A percentile compares a stretch with the other conserved stretches of the same genome.
Evolutionary conservation across 2,329 filamentous ascomycete genomes (phyloP).

Genomic region (Claviceps maximensis): DNA sequence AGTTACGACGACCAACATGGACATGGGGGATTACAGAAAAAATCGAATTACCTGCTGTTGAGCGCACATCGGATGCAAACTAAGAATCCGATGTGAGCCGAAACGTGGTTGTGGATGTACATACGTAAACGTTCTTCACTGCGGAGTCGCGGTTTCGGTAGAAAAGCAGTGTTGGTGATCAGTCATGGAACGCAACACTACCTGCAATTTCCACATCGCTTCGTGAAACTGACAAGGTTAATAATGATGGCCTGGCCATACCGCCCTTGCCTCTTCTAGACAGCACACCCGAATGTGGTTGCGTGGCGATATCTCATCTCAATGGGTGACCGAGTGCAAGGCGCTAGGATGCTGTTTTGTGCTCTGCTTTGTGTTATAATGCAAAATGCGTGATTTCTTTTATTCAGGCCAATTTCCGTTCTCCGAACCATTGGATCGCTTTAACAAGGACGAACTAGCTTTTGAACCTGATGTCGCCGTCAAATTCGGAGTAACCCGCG

Average conservation of each 20-base stretch:
- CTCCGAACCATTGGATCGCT: neutral
- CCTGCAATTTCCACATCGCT: conserved; percentile 2
- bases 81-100: neutral
- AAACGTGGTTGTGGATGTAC: neutral
- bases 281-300: neutral
- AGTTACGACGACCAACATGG: neutral
- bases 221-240: neutral
- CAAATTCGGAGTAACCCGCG: neutral
- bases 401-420: neutral
- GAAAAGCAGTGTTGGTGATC: neutral
- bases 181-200: neutral
- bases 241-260: neutral
- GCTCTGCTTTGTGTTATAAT: neutral
- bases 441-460: neutral
- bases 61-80: neutral
- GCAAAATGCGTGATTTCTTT: neutral
- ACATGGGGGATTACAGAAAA: neutral
- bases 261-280: neutral
- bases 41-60: neutral
- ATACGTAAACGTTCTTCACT: neutral
- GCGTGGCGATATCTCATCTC: neutral
- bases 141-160: neutral
- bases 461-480: neutral
- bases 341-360: neutral
- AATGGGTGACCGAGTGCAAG: neutral